Evolutionary conservation across 2,329 filamentous ascomycete species (phyloP), one percentile per base, ranked within the genome.

Genomic region (Fusarium praegraminearum): DNA sequence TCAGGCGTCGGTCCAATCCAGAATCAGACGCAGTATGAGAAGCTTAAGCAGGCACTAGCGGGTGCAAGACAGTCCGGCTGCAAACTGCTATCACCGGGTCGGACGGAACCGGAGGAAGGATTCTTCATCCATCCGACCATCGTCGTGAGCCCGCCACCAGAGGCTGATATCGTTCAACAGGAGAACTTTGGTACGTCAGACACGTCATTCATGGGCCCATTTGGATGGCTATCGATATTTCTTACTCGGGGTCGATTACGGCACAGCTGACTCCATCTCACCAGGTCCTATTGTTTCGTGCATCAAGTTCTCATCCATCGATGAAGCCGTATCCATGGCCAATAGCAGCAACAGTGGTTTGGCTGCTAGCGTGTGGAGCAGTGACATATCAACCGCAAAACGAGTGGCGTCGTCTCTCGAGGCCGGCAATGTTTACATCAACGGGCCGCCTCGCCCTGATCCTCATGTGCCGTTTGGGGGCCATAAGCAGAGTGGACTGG

Each of bases 181-280:
- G 55, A 57, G 12, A 57, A 57, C 10, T 57, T 57, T 57, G 55
- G 55, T 57, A 53, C 46, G 55, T 57, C 49, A 52, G 7, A 20
- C 35, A 43, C 40, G 22, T 20, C 40, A 43, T 16, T 15, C 15
- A 43, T 43, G 40, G 20, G 20, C 40, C 12, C 40, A 43, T 40
- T 40, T 40, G n/a, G n/a, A 12, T 22, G n/a, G n/a, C 40, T 43
- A 43, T 43, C 15, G 24, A 16, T 10, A 24, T 43, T 4, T 16
- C 40, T 24, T 8, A 24, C 8, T 22, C 13, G 16, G 16, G 22
- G 16, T 13, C 22, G 7, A 22, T 24, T 24, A 43, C 8, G 40
- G 9, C 9, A 24, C 24, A 5, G 35, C 54, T 57, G n/a, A 57
- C 44, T 11, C 22, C 20, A 13, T 26, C 13, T 22, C 22, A 38